Base-by-base conservation (phyloP, 768 basidiomycete genomes). In the Boletus sp. region DNA sequence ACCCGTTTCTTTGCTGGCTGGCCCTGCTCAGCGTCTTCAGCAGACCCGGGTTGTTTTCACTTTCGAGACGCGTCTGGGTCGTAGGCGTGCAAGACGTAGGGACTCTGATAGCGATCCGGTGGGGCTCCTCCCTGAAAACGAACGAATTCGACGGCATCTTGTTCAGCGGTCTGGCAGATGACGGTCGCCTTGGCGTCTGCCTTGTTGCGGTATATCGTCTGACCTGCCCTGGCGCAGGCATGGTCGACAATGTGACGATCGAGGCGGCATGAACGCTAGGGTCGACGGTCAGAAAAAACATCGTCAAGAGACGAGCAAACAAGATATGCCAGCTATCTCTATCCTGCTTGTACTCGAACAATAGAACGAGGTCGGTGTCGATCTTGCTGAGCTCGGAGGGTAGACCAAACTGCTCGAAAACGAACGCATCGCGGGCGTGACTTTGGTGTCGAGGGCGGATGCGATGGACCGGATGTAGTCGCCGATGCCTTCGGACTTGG, bases 181-280 rank as follows among this genome's bases (percentile, higher is more conserved):
- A 81, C 86, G 14, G 83, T 86, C 17, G 77, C 72, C 66, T 80
- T 86, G 6, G 87, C 87, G 58, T 90, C 87, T 15, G 74, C 73
- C 61, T 83, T 85, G 30, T 73, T 80, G 40, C 79, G 75, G 65
- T 86, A 87, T 81, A 89, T 50, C 68, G 69, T 33, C 75, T 75
- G n/a, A 71, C 60, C 50, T 80, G 74, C 1, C 72, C 74, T 20
- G 70, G 47, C 15, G 62, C 50, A 1, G 73, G 61, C 3, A 71
- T 50, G 18, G 69, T 58, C 5, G 73, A 76, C 15, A 83, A 61
- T 39, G 76, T 71, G 32, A 85, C 66, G 2, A 67, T 70, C 57
- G 89, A 47, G 1, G 71, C 78, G 42, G 82, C 84, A 18, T 84
- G 50, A 77, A 83, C 5, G 84, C 87, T 88, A 46, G 33, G 5